Evolutionary conservation across 139 green algal genomes (phyloP), one percentile per base, ranked within the genome.

Genomic region (Chlamydomonas sp.): DNA sequence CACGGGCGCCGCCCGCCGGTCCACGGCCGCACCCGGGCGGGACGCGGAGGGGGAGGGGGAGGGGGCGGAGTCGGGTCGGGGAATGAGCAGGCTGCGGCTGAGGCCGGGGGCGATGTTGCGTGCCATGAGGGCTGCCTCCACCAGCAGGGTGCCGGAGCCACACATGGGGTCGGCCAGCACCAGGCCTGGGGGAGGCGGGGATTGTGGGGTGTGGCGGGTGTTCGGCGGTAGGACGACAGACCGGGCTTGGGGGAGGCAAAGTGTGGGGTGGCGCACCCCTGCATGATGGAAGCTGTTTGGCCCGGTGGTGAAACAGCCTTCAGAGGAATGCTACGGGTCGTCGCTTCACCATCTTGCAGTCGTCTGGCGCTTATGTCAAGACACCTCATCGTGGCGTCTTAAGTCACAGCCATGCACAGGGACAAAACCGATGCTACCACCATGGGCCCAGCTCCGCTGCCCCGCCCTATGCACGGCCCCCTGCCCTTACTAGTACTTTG

Each of bases 151-250:
- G 57, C 97, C 97, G 63, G 90, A 96, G 79, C 97, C 97, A 84
- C 97, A 99, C 97, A 99, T 98, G 59, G 97, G 97, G 91, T 99
- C 97, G 7, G 87, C 94, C 68, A 98, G 85, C 18, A 94, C 91
- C 5, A 88, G 79, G 18, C 73, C 83, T 87, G 63, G 63, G 17
- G 15, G 61, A 88, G 91, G 88, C 89, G 78, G 57, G 84, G 17
- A 59, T 49, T 61, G 58, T 62, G 79, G 85, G 59, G 61, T 77
- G 63, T 59, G 8, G 68, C 1, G 16, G 57, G 16, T 15, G 16
- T 68, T 49, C 61, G 64, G 63, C 16, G 63, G 63, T 14, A 10
- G n/a, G n/a, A 9, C n/a, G 74, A 9, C 9, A 10, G n/a, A 79
- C 10, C 20, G 73, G n/a, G n/a, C n/a, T n/a, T n/a, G n/a, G n/a